These are phyloP conservation scores for Pleurotus giganteus DNA, from an alignment of 768 basidiomycete genomes.

Conservation along the genomic window DNA sequence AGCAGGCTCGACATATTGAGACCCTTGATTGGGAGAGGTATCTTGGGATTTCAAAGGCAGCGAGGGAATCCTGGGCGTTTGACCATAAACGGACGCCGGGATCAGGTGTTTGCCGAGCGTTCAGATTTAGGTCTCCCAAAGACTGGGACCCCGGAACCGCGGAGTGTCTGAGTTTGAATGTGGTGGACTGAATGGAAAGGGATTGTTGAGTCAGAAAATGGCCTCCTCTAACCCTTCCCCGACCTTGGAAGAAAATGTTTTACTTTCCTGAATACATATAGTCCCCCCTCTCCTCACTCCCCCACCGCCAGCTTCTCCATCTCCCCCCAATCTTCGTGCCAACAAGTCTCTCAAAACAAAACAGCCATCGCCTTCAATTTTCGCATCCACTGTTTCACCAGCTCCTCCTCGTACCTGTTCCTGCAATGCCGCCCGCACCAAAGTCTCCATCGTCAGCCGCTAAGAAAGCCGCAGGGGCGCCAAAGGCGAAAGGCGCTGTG, in stretches of 20 bases:
- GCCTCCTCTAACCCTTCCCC: neutral
- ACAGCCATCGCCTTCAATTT: neutral
- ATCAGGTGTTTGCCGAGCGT: neutral
- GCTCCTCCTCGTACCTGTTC: slow-evolving; percentile 11
- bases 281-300: neutral
- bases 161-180: neutral
- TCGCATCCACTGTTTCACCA: slow-evolving; percentile 14
- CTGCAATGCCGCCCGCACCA: slow-evolving; percentile 36
- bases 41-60: neutral
- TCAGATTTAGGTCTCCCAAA: too few relatives aligned
- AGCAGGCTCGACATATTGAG: neutral
- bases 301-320: neutral
- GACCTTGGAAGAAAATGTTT: neutral
- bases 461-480: slow-evolving; percentile 45
- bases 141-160: neutral
- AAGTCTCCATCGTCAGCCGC: slow-evolving; percentile 35
- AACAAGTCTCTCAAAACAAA: neutral
- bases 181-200: neutral
- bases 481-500: slow-evolving; percentile 77
- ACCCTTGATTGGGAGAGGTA: neutral
- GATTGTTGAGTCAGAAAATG: neutral
- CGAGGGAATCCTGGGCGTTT: slow-evolving; percentile 4
- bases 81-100: neutral
- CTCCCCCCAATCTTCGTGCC: neutral
- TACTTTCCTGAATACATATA: neutral